Conservation (phyloP, 257 asterid genomes). For the Capsicum baccatum region DNA sequence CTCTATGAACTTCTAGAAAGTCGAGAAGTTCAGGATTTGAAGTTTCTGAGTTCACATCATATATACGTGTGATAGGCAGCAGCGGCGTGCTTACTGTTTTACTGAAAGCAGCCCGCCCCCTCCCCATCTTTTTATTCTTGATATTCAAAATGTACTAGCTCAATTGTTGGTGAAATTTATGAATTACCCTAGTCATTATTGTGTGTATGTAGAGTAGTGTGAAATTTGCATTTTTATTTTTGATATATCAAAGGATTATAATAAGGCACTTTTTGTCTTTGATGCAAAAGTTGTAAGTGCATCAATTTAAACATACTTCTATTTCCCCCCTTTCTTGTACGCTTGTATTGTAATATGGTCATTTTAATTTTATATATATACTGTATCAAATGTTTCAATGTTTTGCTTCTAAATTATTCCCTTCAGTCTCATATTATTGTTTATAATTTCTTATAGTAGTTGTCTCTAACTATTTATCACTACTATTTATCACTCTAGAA, state of each 20-base stretch:
- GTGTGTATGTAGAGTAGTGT: constrained; percentile 17
- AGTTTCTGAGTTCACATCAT: constrained; percentile 35
- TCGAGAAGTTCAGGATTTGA: neutral
- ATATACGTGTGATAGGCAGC: constrained; percentile 52
- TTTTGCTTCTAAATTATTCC: neutral
- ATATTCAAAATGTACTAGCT: neutral
- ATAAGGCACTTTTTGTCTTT: constrained; percentile 12
- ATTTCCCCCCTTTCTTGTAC: neutral
- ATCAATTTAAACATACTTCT: neutral
- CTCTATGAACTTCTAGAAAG: constrained; percentile 51
- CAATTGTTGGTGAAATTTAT: constrained; percentile 26
- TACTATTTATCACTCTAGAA: neutral
- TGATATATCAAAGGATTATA: constrained; percentile 1
- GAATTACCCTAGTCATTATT: constrained; percentile 38
- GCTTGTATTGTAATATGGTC: constrained; percentile 49
- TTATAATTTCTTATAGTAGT: neutral
- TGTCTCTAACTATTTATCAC: neutral
- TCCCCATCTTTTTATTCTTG: neutral
- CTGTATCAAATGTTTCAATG: neutral
- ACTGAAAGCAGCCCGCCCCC: constrained; percentile 80
- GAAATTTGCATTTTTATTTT: constrained; percentile 25
- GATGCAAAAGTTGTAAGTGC: constrained; percentile 23
- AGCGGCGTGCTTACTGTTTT: constrained; percentile 78
- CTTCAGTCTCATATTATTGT: neutral
- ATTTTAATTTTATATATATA: constrained; percentile 28